Base-by-base conservation (phyloP, 192 early-diverging fungal species). In the Jimgerdemannia lactiflua region DNA sequence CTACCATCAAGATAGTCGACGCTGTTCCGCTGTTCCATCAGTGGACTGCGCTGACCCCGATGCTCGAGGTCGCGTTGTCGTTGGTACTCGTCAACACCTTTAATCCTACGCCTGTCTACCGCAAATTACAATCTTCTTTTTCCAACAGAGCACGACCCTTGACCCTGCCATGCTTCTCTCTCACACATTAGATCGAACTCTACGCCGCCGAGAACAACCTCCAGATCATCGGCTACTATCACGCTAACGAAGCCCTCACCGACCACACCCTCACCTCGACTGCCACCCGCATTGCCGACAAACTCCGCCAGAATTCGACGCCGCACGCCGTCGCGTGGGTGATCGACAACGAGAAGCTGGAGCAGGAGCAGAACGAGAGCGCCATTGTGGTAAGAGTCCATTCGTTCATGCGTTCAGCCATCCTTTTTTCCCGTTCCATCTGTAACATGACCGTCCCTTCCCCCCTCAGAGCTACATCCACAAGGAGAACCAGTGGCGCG, bases 21-120 rank as follows among this genome's bases (percentile, higher is more conserved):
- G 94, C 92, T 49, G 79, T 98, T 39, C 95, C 96, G 64, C 85
- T 95, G 18, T 89, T 93, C 71, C 96, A 98, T 86, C 89, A 91
- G 73, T 92, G 92, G 89, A 86, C 86, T 42, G 88, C 89, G 17
- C 83, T 95, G 74, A 87, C 94, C 1, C 93, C 95, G 67, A 93
- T 95, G 89, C 85, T 94, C 10, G 94, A 96, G 79, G 86, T 93
- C 4, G 94, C 95, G 41, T 80, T 96, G 73, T 91, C 95, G 70
- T 94, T 95, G 87, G 92, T 91, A 84, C 49, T 69, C 29, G 63
- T 49, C n/a, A 43, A 63, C 43, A 29, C 19, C 29, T 64, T 20
- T 70, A 4, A 6, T 3, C n/a, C 8, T 11, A n/a, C 14, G 4
- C 2, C 14, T 6, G 14, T 59, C 14, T 59, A 29, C 29, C 29